Percentiles rank a stretch among this genome's conserved stretches.
Evolutionary conservation across 768 basidiomycete species (phyloP).

Genomic region (Trametes elegans): DNA sequence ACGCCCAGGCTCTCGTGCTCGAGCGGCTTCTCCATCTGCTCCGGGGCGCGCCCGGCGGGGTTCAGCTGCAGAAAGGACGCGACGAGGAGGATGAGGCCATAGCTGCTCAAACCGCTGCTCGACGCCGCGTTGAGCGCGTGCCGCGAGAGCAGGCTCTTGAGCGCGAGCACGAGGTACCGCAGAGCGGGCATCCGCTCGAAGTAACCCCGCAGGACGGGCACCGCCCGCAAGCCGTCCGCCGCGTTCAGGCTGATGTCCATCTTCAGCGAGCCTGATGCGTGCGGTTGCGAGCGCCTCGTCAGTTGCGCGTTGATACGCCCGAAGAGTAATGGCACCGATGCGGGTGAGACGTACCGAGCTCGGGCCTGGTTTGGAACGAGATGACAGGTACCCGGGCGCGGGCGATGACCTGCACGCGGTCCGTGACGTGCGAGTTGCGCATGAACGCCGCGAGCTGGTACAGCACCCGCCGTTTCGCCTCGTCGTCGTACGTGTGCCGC

Average conservation of each 20-base stretch:
- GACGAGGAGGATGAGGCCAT: slow-evolving; percentile 59
- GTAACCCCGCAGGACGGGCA: slow-evolving; percentile 50
- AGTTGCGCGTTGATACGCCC: no score
- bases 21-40: slow-evolving; percentile 44
- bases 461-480: slow-evolving; percentile 41
- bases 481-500: slow-evolving; percentile 29
- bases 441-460: slow-evolving; percentile 49
- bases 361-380: slow-evolving; percentile 48
- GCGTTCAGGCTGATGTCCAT: slow-evolving; percentile 71
- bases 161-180: slow-evolving; percentile 54
- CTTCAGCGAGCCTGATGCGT: slow-evolving; percentile 55
- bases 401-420: slow-evolving; percentile 43
- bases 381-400: slow-evolving; percentile 64
- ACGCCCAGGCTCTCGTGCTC: slow-evolving; percentile 53
- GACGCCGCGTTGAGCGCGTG: slow-evolving; percentile 62
- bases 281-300: no score
- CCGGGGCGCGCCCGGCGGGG: slow-evolving; percentile 50
- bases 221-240: slow-evolving; percentile 51
- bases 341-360: slow-evolving; percentile 36
- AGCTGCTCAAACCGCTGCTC: slow-evolving; percentile 63
- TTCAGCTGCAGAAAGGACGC: slow-evolving; percentile 70
- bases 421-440: slow-evolving; percentile 41
- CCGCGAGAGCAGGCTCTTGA: slow-evolving; percentile 62
- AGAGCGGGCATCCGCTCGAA: slow-evolving; percentile 56
- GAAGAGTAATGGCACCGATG: not conserved